These are phyloP conservation scores for Fusarium sp. DNA, from an alignment of 2,329 filamentous ascomycete genomes.

Conservation along the genomic window DNA sequence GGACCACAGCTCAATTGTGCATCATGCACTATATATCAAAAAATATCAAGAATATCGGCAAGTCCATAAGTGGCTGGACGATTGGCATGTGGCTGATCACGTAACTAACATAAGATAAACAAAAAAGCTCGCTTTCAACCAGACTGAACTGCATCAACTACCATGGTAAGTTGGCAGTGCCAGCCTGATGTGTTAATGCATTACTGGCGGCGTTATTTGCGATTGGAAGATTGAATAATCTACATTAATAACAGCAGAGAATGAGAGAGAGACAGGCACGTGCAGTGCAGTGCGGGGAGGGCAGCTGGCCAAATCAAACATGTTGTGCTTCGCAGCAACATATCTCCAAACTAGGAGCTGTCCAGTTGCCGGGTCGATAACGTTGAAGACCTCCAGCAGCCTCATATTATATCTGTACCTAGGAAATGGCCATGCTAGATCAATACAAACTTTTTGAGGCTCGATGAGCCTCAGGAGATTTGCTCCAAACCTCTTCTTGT, in stretches of 20 bases:
- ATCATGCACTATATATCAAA: slow-evolving; percentile 6
- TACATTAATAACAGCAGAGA: slow-evolving; percentile 32
- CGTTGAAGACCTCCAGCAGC: slow-evolving; percentile 16
- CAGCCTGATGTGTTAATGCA: slow-evolving; percentile 17
- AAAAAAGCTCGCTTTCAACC: slow-evolving; percentile 19
- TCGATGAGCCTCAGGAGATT: slow-evolving; percentile 12
- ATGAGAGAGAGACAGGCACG: background rate
- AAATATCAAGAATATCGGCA: slow-evolving; percentile 15
- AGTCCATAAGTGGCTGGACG: slow-evolving; percentile 25
- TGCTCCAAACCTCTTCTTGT: background rate
- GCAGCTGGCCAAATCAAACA: background rate
- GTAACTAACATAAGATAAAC: slow-evolving; percentile 28
- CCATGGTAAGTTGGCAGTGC: slow-evolving; percentile 22
- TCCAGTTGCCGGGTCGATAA: background rate
- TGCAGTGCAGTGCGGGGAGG: slow-evolving; percentile 5
- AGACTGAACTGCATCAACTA: slow-evolving; percentile 26
- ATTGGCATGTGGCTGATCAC: slow-evolving; percentile 16
- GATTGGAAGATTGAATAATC: slow-evolving; percentile 34
- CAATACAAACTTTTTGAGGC: slow-evolving; percentile 42
- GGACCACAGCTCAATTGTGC: slow-evolving; percentile 1
- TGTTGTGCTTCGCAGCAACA: background rate
- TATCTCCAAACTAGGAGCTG: background rate
- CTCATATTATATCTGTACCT: slow-evolving; percentile 40
- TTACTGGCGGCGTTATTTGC: slow-evolving; percentile 22
- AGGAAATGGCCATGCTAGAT: slow-evolving; percentile 44